Evolutionary conservation across 2,329 filamentous ascomycete genomes (phyloP), one percentile per base, ranked within the genome.

Genomic region (Fusarium sp.): DNA sequence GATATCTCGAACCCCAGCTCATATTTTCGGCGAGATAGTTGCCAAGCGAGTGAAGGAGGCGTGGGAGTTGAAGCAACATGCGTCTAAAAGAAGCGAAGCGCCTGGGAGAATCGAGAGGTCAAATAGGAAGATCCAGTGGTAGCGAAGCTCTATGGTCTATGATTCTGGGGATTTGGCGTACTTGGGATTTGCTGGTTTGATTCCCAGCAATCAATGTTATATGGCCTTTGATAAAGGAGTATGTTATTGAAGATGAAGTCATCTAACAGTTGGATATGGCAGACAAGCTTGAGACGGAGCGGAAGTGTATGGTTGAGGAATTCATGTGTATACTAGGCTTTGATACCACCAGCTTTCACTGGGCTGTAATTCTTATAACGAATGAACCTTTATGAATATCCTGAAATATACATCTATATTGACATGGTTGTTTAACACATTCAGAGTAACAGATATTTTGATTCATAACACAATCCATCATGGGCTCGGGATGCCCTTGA

Each of bases 1-100:
- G 53, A 71, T 72, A n/a, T 62, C 69, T 15, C 56, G 42, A 23
- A 48, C 44, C 9, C 71, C 71, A 24, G 69, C 71, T 24, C 58
- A 66, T n/a, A 57, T 69, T 47, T 65, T 73, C 23, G 71, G 71
- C 39, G 44, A 69, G 49, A 65, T 62, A 10, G 56, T 71, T 43
- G 71, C 69, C 8, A 54, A 59, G 44, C 63, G 70, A 26, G 61
- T 72, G 19, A 56, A 65, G 19, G 60, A 44, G 28, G n/a, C n/a
- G n/a, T n/a, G n/a, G n/a, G 57, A 42, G 23, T 70, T 64, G 68
- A 56, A 61, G 39, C 30, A 63, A 32, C 34, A 46, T 48, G 39
- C 36, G 30, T 14, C 32, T 9, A 36, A n/a, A n/a, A 36, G 17
- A 36, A n/a, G 14, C 32, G 17, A 36, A 8, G 15, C 32, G 17